Evolutionary conservation across 257 asterid genomes (phyloP), one percentile per base, ranked within the genome.

Genomic region (Forsythia viridissima): DNA sequence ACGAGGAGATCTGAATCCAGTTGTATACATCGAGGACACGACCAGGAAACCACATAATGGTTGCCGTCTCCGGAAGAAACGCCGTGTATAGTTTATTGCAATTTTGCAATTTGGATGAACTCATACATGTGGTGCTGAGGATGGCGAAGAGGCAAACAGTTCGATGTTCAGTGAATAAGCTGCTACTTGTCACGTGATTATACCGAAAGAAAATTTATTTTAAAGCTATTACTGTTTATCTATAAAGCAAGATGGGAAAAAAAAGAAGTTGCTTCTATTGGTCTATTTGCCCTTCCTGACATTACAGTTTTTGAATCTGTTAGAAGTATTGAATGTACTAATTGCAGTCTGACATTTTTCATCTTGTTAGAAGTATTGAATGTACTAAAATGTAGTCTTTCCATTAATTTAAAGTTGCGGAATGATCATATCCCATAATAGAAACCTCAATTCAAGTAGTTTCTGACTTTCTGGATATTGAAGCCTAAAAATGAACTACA

Each of bases 11-110:
- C 75, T 69, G 76, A 88, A 86, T 76, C 99, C 97, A 3, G 73
- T 92, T 43, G 97, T 93, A 4, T 89, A 82, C 85, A 77, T 92
- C 16, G 98, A 96, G 88, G 98, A 96, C 80, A 91, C 97, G 0
- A 96, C 98, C 20, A 80, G 97, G 4, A 88, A 85, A 24, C 93
- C 97, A 7, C 98, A 96, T 74, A 96, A 93, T 41, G 99, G 98
- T 16, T 96, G 99, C 80, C 98, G 97, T 61, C 92, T 74, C 78
- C 81, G 79, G 10, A 93, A 93, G 89, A 83, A 86, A 66, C 90
- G 98, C 38, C 94, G 97, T 39, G 85, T 95, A 6, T 95, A 89
- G 89, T 73, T 72, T 24, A 67, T 40, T 76, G 41, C 72, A 42
- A 40, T 82, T 78, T 43, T 43, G 81, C 55, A 71, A 68, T 36